phyloP scores from a whole-genome alignment of 73 alveolate species.

The Paramecium primaurelia region DNA sequence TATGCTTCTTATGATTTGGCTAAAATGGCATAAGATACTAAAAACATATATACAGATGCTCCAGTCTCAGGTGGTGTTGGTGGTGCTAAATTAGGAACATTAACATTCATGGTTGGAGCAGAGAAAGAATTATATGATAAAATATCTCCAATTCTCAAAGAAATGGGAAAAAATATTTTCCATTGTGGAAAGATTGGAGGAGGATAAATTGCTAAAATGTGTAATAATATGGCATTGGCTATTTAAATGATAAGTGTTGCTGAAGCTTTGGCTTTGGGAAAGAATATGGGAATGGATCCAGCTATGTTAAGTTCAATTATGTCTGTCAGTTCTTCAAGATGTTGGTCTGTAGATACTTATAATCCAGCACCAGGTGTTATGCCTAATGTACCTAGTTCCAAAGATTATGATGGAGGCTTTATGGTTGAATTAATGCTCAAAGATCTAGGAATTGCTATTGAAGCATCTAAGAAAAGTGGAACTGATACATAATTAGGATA shows the following conservation, averaged over 20 bases:
- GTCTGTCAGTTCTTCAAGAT: conserved; percentile 67
- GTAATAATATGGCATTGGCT: conserved; percentile 76
- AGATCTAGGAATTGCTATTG: conserved; percentile 75
- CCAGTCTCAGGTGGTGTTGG: conserved; percentile 88
- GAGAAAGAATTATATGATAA: conserved; percentile 68
- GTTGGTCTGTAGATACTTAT: conserved; percentile 77
- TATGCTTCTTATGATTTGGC: conserved; percentile 71
- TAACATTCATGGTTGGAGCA: conserved; percentile 89
- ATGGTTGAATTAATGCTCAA: conserved; percentile 68
- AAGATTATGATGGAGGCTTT: conserved; percentile 77
- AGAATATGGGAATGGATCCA: conserved; percentile 80
- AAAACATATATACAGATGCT: conserved; percentile 67
- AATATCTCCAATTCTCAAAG: conserved; percentile 55
- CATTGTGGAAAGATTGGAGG: conserved; percentile 83
- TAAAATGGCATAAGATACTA: conserved; percentile 68
- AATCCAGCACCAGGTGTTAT: conserved; percentile 85
- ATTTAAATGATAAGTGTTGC: conserved; percentile 74
- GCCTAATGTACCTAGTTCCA: conserved; percentile 73
- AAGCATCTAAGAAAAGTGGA: conserved; percentile 55
- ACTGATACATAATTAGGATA: conserved; percentile 41
- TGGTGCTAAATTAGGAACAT: conserved; percentile 78
- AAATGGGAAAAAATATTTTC: conserved; percentile 82
- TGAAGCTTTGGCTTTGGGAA: conserved; percentile 78
- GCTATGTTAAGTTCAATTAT: conserved; percentile 64
- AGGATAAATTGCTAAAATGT: conserved; percentile 77